These are phyloP conservation scores for Sarocladium strictum DNA, from an alignment of 2,329 filamentous ascomycete genomes.

Conservation along the genomic window DNA sequence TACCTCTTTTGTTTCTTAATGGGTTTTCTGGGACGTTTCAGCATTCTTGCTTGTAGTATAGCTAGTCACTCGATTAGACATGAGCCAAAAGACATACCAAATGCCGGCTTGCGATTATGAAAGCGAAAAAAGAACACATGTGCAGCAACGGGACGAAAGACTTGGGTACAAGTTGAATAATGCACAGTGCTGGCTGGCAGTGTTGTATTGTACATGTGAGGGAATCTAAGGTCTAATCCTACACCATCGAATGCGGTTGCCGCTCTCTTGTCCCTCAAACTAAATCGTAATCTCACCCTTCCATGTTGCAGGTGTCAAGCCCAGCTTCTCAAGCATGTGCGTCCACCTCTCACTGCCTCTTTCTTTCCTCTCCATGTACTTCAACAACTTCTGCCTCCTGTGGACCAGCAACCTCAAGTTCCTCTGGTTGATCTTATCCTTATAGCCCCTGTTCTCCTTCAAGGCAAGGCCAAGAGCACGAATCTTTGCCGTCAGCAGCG, in stretches of 20 bases:
- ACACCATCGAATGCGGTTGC: constrained; percentile 27
- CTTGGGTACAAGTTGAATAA: no score
- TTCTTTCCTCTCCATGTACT: constrained; percentile 84
- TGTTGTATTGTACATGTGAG: constrained; percentile 47
- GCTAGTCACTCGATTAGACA: constrained; percentile 5
- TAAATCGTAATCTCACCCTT: constrained; percentile 68
- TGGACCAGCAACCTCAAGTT: constrained; percentile 84
- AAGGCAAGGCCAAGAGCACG: constrained; percentile 69
- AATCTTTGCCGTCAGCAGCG: constrained; percentile 92
- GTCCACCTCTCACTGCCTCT: constrained; percentile 86
- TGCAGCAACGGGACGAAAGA: background rate
- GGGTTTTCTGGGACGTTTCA: constrained; percentile 13
- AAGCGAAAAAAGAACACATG: constrained; percentile 2
- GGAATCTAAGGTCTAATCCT: constrained; percentile 25
- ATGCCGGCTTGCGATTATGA: background rate
- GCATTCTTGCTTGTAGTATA: constrained; percentile 23
- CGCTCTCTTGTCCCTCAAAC: constrained; percentile 14
- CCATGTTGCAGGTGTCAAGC: constrained; percentile 83
- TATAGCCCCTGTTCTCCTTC: constrained; percentile 60
- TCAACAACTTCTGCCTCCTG: constrained; percentile 78
- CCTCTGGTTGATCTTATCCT: constrained; percentile 91
- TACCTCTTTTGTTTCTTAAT: constrained; percentile 14
- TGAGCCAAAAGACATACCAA: background rate
- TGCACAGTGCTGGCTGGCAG: no score
- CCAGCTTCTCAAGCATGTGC: constrained; percentile 76